phyloP scores from a whole-genome alignment of 176 grass and related monocot genomes.

The Carex scoparia region DNA sequence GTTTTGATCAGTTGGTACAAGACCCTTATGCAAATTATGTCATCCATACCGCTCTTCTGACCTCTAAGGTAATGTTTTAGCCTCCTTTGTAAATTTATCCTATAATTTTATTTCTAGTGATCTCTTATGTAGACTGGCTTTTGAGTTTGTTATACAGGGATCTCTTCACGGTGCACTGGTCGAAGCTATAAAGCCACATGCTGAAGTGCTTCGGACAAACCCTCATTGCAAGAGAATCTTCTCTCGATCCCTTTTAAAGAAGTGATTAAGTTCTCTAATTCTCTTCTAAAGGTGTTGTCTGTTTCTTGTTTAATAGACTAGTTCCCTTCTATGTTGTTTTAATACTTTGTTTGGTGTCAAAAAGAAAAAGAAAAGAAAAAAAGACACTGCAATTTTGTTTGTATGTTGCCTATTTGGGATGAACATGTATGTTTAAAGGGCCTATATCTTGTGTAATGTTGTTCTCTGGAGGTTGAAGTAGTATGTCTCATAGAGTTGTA shows the following conservation, averaged over 20 bases:
- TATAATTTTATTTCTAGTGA: background rate
- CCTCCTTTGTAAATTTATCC: background rate
- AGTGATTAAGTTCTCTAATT: conserved; percentile 36
- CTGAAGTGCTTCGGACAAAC: conserved; percentile 52
- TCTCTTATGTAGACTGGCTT: background rate
- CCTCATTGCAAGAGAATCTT: conserved; percentile 84
- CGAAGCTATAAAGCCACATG: conserved; percentile 57
- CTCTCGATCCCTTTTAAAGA: conserved; percentile 48
- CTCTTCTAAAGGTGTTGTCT: conserved; percentile 1
- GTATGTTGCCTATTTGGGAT: background rate
- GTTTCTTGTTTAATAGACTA: conserved; percentile 17
- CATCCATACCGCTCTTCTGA: conserved; percentile 59
- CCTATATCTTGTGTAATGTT: background rate
- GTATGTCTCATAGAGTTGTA: conserved; percentile 14
- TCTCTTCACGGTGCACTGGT: conserved; percentile 35
- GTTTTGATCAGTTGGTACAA: conserved; percentile 75
- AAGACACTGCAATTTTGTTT: background rate
- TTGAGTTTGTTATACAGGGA: conserved; percentile 38
- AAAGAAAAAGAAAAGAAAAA: background rate
- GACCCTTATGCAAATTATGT: conserved; percentile 91
- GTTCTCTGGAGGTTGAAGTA: background rate
- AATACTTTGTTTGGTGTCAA: background rate
- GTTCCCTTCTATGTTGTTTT: conserved; percentile 13
- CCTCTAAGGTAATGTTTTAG: conserved; percentile 43
- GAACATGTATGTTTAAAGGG: background rate